Conservation (phyloP, 2,329 filamentous ascomycete genomes). For the Colletotrichum sp. region DNA sequence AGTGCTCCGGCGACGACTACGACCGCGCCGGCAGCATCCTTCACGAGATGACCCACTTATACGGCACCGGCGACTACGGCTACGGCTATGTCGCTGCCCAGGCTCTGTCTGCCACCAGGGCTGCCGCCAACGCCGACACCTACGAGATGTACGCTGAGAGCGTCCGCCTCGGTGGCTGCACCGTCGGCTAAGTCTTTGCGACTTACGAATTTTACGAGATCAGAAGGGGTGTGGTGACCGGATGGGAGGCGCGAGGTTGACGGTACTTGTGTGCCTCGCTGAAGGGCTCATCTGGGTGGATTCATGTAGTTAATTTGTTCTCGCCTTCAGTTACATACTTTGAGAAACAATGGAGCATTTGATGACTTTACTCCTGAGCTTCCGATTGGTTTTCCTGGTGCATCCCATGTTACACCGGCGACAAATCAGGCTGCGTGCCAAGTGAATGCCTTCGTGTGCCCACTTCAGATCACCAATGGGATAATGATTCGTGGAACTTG, state of each 20-base stretch:
- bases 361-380: background rate
- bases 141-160: slow-evolving; percentile 21
- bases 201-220: background rate
- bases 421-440: background rate
- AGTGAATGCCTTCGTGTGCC: background rate
- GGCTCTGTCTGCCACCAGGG: slow-evolving; percentile 9
- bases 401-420: background rate
- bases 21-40: slow-evolving; percentile 14
- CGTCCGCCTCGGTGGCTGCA: slow-evolving; percentile 18
- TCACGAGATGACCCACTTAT: slow-evolving; percentile 18
- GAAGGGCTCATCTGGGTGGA: background rate
- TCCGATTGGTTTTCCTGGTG: background rate
- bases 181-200: background rate
- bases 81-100: slow-evolving; percentile 8
- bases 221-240: background rate
- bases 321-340: background rate
- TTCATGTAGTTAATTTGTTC: background rate
- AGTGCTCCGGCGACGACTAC: slow-evolving; percentile 14
- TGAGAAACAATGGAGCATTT: background rate
- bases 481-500: background rate
- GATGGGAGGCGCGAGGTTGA: background rate
- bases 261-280: background rate
- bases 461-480: background rate
- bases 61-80: slow-evolving; percentile 7
- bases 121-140: slow-evolving; percentile 15